Conservation (phyloP, 1,139 yeast genomes). For the Kluyveromyces sp. region DNA sequence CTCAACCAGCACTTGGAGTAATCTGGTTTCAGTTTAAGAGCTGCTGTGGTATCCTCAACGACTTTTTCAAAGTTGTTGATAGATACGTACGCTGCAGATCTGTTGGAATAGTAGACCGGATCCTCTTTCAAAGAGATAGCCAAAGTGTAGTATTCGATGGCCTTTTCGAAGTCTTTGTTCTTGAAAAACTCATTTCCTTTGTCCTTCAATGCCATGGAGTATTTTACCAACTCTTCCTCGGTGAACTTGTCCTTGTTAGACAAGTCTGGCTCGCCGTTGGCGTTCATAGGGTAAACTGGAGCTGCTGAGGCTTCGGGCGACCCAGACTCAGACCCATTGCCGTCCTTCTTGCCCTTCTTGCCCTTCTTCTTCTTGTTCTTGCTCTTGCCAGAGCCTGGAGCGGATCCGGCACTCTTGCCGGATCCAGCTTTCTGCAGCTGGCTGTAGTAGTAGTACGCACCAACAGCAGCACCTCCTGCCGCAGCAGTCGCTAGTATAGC, state of each 20-base stretch:
- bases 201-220: constrained; percentile 76
- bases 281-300: constrained; percentile 39
- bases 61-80: constrained; percentile 74
- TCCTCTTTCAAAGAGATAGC: constrained; percentile 73
- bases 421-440: constrained; percentile 27
- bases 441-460: constrained; percentile 45
- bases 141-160: constrained; percentile 67
- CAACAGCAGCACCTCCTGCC: constrained; percentile 57
- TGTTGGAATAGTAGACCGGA: constrained; percentile 85
- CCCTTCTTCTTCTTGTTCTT: constrained; percentile 33
- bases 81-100: constrained; percentile 92
- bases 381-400: constrained; percentile 27
- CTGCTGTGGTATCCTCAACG: constrained; percentile 78
- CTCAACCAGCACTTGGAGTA: constrained; percentile 82
- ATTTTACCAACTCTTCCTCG: constrained; percentile 51
- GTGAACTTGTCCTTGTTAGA: constrained; percentile 43
- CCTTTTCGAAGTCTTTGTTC: constrained; percentile 59
- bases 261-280: constrained; percentile 51
- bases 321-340: constrained; percentile 34
- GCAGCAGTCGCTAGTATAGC: constrained; percentile 58
- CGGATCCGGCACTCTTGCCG: constrained; percentile 14
- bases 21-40: constrained; percentile 78
- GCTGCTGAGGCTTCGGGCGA: neutral
- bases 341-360: constrained; percentile 38
- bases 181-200: constrained; percentile 83